A percentile compares a stretch with the other conserved stretches of the same genome.
Evolutionary conservation across 768 basidiomycete species (phyloP).

Genomic region (Rhizopogon vesiculosus): DNA sequence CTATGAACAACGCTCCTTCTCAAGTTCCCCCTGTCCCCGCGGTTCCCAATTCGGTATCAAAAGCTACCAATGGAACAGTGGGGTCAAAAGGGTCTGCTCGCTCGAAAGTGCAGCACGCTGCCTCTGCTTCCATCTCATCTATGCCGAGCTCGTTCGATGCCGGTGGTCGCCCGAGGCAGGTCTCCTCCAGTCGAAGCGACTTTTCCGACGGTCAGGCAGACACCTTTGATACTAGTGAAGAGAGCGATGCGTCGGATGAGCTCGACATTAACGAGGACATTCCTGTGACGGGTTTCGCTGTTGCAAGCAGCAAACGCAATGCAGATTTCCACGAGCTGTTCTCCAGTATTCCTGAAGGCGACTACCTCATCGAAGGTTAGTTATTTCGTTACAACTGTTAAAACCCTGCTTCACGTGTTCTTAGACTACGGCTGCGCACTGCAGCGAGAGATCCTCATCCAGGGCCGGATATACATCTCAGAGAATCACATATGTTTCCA

Average conservation of each 20-base stretch:
- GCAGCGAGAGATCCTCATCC: conserved; percentile 93
- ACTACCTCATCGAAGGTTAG: conserved; percentile 96
- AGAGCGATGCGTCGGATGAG: conserved; percentile 29
- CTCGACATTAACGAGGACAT: conserved; percentile 49
- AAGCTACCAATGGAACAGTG: conserved; percentile 11
- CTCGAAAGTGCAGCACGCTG: neutral
- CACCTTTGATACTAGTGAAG: conserved; percentile 18
- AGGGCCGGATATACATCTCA: conserved; percentile 94
- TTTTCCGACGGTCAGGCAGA: conserved; percentile 25
- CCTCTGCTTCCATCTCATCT: conserved; percentile 8
- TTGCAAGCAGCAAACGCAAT: conserved; percentile 92
- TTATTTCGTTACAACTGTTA: conserved; percentile 9
- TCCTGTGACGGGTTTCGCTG: conserved; percentile 94
- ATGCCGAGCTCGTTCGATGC: conserved; percentile 6
- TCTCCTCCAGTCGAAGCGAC: conserved; percentile 18
- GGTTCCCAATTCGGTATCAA: conserved; percentile 12
- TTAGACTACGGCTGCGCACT: conserved; percentile 96
- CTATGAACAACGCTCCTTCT: conserved; percentile 57
- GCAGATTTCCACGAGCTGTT: conserved; percentile 96
- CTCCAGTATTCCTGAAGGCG: conserved; percentile 83
- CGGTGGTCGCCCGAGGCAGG: conserved; percentile 11
- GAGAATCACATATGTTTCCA: conserved; percentile 99
- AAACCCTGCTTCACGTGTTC: neutral
- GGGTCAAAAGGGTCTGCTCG: conserved; percentile 6
- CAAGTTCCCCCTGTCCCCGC: conserved; percentile 35